phyloP scores from a whole-genome alignment of 805 yeast genomes.

The Metschnikowia bowlesiae region DNA sequence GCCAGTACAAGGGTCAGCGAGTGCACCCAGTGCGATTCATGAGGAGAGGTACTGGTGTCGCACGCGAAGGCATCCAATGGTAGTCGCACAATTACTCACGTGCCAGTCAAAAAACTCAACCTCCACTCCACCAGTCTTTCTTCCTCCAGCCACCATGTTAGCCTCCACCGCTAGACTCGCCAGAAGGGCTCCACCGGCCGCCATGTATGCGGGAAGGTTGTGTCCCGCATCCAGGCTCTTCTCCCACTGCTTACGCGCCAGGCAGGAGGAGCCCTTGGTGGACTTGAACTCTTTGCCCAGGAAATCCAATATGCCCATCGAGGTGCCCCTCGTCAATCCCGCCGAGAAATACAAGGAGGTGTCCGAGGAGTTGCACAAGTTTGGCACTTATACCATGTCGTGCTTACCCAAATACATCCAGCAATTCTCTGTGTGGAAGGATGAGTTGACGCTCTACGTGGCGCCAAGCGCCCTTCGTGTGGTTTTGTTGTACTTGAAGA shows the following conservation, averaged over 20 bases:
- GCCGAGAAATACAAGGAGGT: conserved; percentile 68
- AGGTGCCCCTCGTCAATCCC: conserved; percentile 63
- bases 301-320: conserved; percentile 27
- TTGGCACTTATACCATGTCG: conserved; percentile 73
- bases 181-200: conserved; percentile 8
- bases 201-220: conserved; percentile 2
- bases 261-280: conserved; percentile 26
- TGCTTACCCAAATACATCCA: conserved; percentile 79
- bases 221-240: conserved; percentile 6
- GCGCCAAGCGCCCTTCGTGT: conserved; percentile 75
- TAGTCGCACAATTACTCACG: conserved; percentile 15
- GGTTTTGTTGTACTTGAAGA: conserved; percentile 62
- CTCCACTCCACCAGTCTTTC: conserved; percentile 1
- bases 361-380: conserved; percentile 69
- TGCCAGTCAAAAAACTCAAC: conserved; percentile 12
- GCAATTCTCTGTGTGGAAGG: conserved; percentile 87
- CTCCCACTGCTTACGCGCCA: conserved; percentile 3
- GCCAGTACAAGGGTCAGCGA: too few species aligned
- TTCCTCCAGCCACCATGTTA: conserved; percentile 11
- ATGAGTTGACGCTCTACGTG: conserved; percentile 70
- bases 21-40: too few species aligned
- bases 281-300: conserved; percentile 38
- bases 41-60: conserved; percentile 6
- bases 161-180: conserved; percentile 14
- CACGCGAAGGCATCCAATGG: conserved; percentile 11